phyloP scores from a whole-genome alignment of 1,284 basidiomycete genomes.

The Rhodofomes roseus region DNA sequence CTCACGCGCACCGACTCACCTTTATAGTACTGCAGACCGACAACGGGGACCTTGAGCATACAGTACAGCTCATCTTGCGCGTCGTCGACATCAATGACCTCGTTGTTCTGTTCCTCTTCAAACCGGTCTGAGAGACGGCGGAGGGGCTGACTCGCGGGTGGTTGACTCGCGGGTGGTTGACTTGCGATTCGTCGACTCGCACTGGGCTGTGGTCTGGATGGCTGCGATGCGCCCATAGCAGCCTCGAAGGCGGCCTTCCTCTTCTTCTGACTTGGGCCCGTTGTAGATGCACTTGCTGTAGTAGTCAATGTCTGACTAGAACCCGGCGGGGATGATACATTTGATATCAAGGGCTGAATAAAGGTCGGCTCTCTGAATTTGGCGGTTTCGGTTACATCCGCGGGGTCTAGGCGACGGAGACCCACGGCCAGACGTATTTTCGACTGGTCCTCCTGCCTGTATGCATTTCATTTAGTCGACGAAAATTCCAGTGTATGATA shows the following conservation, averaged over 20 bases:
- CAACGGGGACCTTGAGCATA: constrained; percentile 57
- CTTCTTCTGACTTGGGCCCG: constrained; percentile 32
- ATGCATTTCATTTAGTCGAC: not conserved
- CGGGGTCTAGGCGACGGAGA: constrained; percentile 46
- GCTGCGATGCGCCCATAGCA: constrained; percentile 10
- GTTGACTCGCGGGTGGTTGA: not conserved
- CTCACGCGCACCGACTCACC: constrained; percentile 33
- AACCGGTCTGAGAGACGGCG: constrained; percentile 15
- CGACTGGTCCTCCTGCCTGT: constrained; percentile 52
- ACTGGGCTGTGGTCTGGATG: not conserved
- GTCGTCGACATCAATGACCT: constrained; percentile 43
- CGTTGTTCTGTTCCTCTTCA: constrained; percentile 39
- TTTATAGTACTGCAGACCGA: constrained; percentile 80
- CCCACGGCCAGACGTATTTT: constrained; percentile 59
- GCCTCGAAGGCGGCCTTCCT: constrained; percentile 30
- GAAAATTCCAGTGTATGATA: too few relatives aligned
- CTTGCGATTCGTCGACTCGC: too few relatives aligned
- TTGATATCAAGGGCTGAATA: not conserved
- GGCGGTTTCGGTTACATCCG: constrained; percentile 40
- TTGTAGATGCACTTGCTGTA: constrained; percentile 8
- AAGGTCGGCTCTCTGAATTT: constrained; percentile 10
- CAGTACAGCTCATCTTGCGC: constrained; percentile 64
- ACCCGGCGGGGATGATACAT: not conserved
- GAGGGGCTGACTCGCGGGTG: constrained; percentile 13
- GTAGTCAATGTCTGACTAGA: not conserved